These are phyloP conservation scores for Dactylellina drechsleri DNA, from an alignment of 2,329 filamentous ascomycete genomes.

Conservation along the genomic window DNA sequence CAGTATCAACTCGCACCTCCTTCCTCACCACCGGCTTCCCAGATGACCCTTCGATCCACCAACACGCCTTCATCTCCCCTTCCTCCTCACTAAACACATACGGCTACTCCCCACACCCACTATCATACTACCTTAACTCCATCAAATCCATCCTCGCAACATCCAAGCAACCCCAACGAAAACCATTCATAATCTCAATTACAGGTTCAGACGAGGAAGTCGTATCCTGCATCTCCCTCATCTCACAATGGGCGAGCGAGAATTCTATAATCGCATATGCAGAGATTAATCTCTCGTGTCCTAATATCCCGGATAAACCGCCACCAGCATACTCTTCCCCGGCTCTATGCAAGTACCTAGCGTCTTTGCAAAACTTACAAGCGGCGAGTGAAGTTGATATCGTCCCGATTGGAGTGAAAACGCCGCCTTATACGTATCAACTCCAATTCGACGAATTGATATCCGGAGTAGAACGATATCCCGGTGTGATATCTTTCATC, in stretches of 20 bases:
- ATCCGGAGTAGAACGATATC: conserved; percentile 64
- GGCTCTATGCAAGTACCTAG: conserved; percentile 69
- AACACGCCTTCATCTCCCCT: conserved; percentile 72
- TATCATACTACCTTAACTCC: conserved; percentile 70
- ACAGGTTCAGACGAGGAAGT: conserved; percentile 73
- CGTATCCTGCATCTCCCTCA: conserved; percentile 67
- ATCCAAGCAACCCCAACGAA: conserved; percentile 61
- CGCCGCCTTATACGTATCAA: conserved; percentile 78
- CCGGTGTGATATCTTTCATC: conserved; percentile 68
- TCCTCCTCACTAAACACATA: conserved; percentile 73
- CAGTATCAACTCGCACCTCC: conserved; percentile 78
- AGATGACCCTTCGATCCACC: conserved; percentile 71
- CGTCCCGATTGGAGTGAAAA: conserved; percentile 74
- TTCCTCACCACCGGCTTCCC: conserved; percentile 71
- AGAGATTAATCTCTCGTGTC: conserved; percentile 82
- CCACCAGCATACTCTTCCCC: conserved; percentile 75
- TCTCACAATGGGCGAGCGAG: conserved; percentile 63
- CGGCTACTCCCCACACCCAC: conserved; percentile 75
- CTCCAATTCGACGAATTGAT: conserved; percentile 72
- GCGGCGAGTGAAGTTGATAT: conserved; percentile 57
- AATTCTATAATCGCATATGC: conserved; percentile 69
- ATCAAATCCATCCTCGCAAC: conserved; percentile 65
- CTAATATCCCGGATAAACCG: conserved; percentile 75
- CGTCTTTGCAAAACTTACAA: conserved; percentile 62
- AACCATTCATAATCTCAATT: conserved; percentile 76